Evolutionary conservation across 2,329 filamentous ascomycete species (phyloP).

Genomic region (Aspergillus versicolor): DNA sequence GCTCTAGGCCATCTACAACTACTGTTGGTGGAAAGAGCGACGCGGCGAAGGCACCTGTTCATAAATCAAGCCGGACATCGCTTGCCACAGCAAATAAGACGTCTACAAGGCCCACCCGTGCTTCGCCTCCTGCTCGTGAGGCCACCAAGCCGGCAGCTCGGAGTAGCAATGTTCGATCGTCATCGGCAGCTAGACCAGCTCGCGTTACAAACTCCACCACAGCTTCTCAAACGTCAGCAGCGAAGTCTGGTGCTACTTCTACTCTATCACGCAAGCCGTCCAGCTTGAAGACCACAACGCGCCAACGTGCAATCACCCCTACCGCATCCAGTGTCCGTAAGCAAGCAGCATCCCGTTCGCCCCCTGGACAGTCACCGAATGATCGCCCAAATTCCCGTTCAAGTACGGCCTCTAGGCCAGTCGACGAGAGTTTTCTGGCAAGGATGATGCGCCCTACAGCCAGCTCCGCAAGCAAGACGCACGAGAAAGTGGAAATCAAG

Average conservation of each 20-base stretch:
- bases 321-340: constrained; percentile 28
- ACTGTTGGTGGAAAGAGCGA: constrained; percentile 31
- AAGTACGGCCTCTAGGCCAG: constrained; percentile 38
- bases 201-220: constrained; percentile 43
- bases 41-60: constrained; percentile 24
- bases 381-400: constrained; percentile 43
- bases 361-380: constrained; percentile 28
- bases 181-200: constrained; percentile 41
- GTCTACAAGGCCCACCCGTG: constrained; percentile 25
- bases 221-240: constrained; percentile 41
- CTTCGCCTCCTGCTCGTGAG: constrained; percentile 32
- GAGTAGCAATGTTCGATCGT: constrained; percentile 32
- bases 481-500: constrained; percentile 46
- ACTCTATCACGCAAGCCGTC: constrained; percentile 39
- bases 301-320: constrained; percentile 24
- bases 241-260: constrained; percentile 27
- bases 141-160: constrained; percentile 25
- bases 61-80: constrained; percentile 34
- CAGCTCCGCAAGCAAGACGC: constrained; percentile 50
- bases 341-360: constrained; percentile 33
- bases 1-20: constrained; percentile 27
- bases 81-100: constrained; percentile 31
- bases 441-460: constrained; percentile 54
- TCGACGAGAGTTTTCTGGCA: constrained; percentile 49
- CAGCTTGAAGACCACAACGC: constrained; percentile 28